A percentile compares a stretch with the other conserved stretches of the same genome.
Conservation (phyloP, 805 yeast species). For the Candida nitratophila region DNA sequence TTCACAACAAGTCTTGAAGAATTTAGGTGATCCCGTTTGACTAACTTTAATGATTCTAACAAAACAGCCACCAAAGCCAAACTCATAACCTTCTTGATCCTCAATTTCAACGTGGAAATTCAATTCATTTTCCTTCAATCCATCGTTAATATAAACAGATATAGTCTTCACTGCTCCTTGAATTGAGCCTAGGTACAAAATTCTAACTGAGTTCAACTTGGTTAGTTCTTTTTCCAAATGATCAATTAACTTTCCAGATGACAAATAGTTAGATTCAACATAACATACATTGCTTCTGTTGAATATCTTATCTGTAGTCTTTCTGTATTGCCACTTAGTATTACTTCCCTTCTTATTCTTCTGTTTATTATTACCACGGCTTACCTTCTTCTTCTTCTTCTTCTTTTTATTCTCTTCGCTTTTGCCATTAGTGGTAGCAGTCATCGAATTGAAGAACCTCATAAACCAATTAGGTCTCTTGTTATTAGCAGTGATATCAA, state of each 20-base stretch:
- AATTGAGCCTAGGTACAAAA: not conserved
- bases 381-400: not conserved
- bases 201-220: conserved; percentile 2
- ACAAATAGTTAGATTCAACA: conserved; percentile 13
- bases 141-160: not conserved
- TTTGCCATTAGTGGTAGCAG: not conserved
- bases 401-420: not conserved
- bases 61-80: conserved; percentile 27
- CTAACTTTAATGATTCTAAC: conserved; percentile 15
- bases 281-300: conserved; percentile 5
- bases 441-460: conserved; percentile 8
- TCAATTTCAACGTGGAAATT: conserved; percentile 15
- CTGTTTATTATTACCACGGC: too few relatives aligned
- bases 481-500: not conserved
- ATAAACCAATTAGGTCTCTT: conserved; percentile 17
- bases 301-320: conserved; percentile 2
- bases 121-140: conserved; percentile 5
- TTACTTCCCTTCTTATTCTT: not conserved
- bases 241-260: conserved; percentile 3
- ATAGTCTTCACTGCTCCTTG: not conserved
- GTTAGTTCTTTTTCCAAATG: conserved; percentile 3
- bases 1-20: conserved; percentile 14
- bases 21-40: conserved; percentile 10
- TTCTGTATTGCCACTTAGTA: not conserved
- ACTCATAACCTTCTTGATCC: conserved; percentile 22